These are phyloP conservation scores for Aspergillus ostianus DNA, from an alignment of 495 filamentous ascomycete genomes.

Conservation along the genomic window DNA sequence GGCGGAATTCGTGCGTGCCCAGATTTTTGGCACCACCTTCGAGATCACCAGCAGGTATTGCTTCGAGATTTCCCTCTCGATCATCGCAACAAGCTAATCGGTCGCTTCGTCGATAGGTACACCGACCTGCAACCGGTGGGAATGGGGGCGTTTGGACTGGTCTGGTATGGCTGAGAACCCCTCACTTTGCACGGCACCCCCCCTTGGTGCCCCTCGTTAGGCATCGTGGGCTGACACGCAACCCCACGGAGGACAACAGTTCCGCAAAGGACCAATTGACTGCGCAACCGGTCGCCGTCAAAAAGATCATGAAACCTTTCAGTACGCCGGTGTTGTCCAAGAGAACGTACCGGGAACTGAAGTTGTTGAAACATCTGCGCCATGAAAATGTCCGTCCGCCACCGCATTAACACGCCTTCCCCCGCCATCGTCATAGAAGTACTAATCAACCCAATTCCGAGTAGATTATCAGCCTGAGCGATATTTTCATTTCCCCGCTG, in stretches of 20 bases:
- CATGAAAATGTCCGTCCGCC: conserved; percentile 81
- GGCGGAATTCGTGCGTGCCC: conserved; percentile 98
- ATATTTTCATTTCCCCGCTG: conserved; percentile 98
- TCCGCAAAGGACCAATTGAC: conserved; percentile 98
- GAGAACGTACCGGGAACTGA: conserved; percentile 94
- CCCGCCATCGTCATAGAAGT: background rate
- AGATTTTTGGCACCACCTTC: conserved; percentile 99
- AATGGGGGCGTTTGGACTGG: conserved; percentile 97
- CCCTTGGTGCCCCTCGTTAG: conserved; percentile 1
- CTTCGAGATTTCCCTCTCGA: background rate
- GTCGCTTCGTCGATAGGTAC: conserved; percentile 57
- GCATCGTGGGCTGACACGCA: conserved; percentile 18
- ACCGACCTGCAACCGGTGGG: conserved; percentile 97
- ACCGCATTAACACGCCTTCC: conserved; percentile 1
- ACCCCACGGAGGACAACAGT: conserved; percentile 45
- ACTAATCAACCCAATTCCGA: conserved; percentile 20
- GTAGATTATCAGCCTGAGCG: conserved; percentile 95
- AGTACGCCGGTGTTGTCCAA: conserved; percentile 97
- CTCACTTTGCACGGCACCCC: conserved; percentile 12
- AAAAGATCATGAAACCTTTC: conserved; percentile 99
- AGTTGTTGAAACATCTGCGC: conserved; percentile 91
- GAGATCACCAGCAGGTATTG: conserved; percentile 97
- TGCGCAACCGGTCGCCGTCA: conserved; percentile 90
- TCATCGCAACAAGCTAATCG: background rate
- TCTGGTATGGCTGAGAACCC: conserved; percentile 67